Conservation (phyloP, 2,329 filamentous ascomycete species). For the Colletotrichum shisoi region DNA sequence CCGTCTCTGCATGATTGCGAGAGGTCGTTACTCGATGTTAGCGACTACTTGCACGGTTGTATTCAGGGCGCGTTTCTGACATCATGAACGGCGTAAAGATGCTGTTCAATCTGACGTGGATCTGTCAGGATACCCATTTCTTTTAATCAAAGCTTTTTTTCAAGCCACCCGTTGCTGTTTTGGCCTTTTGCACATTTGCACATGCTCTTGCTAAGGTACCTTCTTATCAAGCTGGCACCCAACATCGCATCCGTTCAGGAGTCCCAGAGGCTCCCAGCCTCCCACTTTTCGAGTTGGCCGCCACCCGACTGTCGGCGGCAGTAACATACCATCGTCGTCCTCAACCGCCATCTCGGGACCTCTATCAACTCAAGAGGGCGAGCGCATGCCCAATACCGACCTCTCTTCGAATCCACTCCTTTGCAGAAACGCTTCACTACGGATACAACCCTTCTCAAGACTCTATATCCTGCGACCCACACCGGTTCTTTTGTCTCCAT, state of each 20-base stretch:
- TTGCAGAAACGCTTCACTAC: neutral
- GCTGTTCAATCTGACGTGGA: constrained; percentile 3
- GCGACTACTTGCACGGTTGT: constrained; percentile 28
- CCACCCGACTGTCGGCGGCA: constrained; percentile 35
- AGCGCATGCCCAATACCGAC: neutral
- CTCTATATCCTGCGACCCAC: constrained; percentile 18
- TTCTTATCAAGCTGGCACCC: constrained; percentile 41
- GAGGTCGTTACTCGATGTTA: constrained; percentile 44
- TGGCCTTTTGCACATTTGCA: neutral
- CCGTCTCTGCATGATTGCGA: constrained; percentile 36
- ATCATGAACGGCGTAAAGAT: constrained; percentile 22
- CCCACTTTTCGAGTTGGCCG: constrained; percentile 39
- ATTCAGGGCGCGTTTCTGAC: neutral
- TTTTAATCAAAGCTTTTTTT: constrained; percentile 5
- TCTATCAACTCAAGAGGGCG: neutral
- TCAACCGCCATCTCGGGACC: constrained; percentile 22
- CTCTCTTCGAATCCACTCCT: neutral
- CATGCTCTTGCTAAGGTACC: constrained; percentile 27
- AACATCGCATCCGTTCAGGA: constrained; percentile 33
- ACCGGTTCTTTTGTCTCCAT: constrained; percentile 24
- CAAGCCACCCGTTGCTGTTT: neutral
- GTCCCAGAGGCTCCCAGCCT: constrained; percentile 38
- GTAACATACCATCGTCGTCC: constrained; percentile 29
- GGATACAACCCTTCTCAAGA: constrained; percentile 3
- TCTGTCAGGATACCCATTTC: constrained; percentile 32